A percentile compares a stretch with the other conserved stretches of the same genome.
phyloP scores from a whole-genome alignment of 106 monocot genomes.

The Acorus gramineus region DNA sequence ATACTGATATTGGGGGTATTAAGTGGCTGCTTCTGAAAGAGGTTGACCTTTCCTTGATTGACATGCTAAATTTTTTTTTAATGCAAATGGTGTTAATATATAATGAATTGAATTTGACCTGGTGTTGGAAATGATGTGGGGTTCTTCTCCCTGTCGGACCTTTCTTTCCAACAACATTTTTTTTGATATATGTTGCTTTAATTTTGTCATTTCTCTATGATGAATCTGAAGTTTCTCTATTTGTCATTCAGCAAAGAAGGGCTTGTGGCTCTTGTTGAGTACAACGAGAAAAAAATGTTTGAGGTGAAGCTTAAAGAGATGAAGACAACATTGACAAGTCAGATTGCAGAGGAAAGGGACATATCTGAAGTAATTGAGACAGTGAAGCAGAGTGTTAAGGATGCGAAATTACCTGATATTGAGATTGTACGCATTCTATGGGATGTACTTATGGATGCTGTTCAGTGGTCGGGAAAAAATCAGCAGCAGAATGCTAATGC shows the following conservation, averaged over 20 bases:
- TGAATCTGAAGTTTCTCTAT: not conserved
- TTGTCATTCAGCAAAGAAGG: conserved; percentile 68
- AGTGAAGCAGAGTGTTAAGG: conserved; percentile 71
- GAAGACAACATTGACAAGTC: conserved; percentile 61
- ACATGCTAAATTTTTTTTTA: too few relatives aligned
- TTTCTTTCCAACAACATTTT: not conserved
- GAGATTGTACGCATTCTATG: conserved; percentile 87
- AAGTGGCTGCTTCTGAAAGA: too few relatives aligned
- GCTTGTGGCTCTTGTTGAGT: conserved; percentile 63
- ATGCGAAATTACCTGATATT: conserved; percentile 79
- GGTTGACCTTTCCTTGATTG: too few relatives aligned
- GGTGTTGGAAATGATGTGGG: too few relatives aligned
- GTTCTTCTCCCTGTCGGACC: too few relatives aligned
- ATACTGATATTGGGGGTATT: too few relatives aligned
- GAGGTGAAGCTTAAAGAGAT: conserved; percentile 91
- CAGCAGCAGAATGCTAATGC: conserved; percentile 97
- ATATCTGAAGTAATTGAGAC: conserved; percentile 75
- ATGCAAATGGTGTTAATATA: too few relatives aligned
- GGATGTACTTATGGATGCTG: conserved; percentile 96
- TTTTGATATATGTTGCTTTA: not conserved
- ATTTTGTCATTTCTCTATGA: not conserved
- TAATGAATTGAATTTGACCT: too few relatives aligned
- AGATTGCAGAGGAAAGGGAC: conserved; percentile 70
- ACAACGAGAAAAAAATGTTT: conserved; percentile 92
- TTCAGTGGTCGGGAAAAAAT: conserved; percentile 99